Percentiles rank a stretch among this genome's conserved stretches.
These are phyloP conservation scores for Vaccinium corymbosum DNA, from an alignment of 148 eudicot species.

Conservation along the genomic window DNA sequence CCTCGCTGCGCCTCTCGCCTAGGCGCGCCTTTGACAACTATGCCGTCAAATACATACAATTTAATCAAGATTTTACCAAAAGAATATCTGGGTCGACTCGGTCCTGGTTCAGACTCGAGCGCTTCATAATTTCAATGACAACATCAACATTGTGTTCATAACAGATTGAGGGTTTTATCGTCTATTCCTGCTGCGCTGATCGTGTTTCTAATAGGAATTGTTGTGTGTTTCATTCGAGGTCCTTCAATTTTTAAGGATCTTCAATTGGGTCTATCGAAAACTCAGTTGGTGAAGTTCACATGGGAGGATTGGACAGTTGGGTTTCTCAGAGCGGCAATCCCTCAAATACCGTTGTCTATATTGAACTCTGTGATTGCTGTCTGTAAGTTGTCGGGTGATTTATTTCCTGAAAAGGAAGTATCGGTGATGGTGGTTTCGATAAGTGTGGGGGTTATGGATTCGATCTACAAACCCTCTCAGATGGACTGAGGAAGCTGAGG, in stretches of 20 bases:
- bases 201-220: conserved; percentile 37
- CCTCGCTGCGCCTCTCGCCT: no score
- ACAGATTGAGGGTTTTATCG: conserved; percentile 26
- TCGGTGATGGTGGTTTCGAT: conserved; percentile 44
- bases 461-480: no score
- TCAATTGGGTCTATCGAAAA: conserved; percentile 36
- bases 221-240: conserved; percentile 36
- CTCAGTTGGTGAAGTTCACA: conserved; percentile 32
- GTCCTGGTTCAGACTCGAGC: conserved; percentile 48
- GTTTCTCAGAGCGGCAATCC: conserved; percentile 42
- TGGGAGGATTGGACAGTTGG: conserved; percentile 57
- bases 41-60: conserved; percentile 57
- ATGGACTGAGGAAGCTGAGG: no score
- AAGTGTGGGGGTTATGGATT: conserved; percentile 51
- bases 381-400: conserved; percentile 44
- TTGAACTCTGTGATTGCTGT: conserved; percentile 55
- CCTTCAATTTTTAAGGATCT: conserved; percentile 45
- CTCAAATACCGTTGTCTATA: conserved; percentile 49
- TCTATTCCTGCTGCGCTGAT: conserved; percentile 45
- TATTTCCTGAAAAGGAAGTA: conserved; percentile 34
- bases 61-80: conserved; percentile 42
- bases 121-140: conserved; percentile 22
- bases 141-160: conserved; percentile 11
- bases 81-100: conserved; percentile 34
- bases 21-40: no score